Base-by-base conservation (phyloP, 108 stramenopile species). In the Epithemia pelagica region DNA sequence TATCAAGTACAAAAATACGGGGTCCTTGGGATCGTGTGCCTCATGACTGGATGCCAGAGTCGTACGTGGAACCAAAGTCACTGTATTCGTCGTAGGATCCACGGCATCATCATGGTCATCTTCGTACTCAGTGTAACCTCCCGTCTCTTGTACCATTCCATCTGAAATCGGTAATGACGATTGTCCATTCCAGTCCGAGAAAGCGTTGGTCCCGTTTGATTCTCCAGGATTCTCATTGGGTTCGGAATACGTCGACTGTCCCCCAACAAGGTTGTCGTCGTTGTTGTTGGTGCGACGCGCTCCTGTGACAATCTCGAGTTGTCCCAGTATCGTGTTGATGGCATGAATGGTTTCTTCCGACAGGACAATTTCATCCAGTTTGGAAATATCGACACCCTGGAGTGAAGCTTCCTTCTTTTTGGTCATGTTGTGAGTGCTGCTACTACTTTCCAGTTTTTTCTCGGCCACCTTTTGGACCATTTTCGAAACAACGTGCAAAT, bases 321-420 rank as follows among this genome's bases (percentile, higher is more conserved):
- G 65, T 52, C 62, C 69, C 65, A 90, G 62, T 10, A 90, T 67
- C 22, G 66, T 59, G 8, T 74, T 68, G 21, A 85, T 80, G 31
- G 78, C 59, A 23, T 65, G 46, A 8, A 84, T 60, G 57, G 82
- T 73, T 32, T 82, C 83, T 24, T 65, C 71, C 28, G 81, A 73
- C 26, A 90, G 30, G 0, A 69, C 71, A 20, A 90, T 59, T 18
- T 75, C 62, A 66, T 90, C 88, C 32, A 83, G 68, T 55, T 87
- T 86, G 27, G 74, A 72, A 0, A 74, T 69, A 66, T 90, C 85
- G 23, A 84, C 52, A 15, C 77, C 67, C 32, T 68, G 72, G 0
- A 89, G 54, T 46, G 37, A 15, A 0, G 81, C 71, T 54, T 78
- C 61, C 24, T 62, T 46, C 24, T 51, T 58, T 33, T 30, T 66